Evolutionary conservation across 2,329 filamentous ascomycete species (phyloP).

Genomic region (Cordyceps fumosorosea): DNA sequence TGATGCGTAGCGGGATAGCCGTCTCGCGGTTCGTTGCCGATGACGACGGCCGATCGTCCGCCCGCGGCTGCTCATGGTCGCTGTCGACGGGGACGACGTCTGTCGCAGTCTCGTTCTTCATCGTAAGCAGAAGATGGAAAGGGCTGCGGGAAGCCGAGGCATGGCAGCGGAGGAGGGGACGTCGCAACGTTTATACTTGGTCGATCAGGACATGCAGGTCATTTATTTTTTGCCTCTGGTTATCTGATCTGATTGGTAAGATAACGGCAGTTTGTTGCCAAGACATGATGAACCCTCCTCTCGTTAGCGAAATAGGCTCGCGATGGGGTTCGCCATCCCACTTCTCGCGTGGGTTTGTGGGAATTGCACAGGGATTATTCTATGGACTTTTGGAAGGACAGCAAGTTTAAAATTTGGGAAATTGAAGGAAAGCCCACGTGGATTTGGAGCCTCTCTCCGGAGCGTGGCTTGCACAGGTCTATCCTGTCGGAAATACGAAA

Average conservation of each 20-base stretch:
- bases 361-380: neutral
- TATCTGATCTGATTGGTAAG: neutral
- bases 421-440: neutral
- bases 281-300: neutral
- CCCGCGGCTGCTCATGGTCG: conserved; percentile 1
- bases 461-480: no score
- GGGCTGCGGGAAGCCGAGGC: neutral
- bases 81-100: neutral
- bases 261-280: neutral
- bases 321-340: neutral
- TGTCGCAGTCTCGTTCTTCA: neutral
- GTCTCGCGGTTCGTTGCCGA: neutral
- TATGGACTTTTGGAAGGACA: neutral
- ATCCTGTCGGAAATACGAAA: neutral
- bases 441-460: neutral
- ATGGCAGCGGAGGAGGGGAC: neutral
- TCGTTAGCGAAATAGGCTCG: neutral
- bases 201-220: neutral
- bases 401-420: neutral
- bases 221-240: neutral
- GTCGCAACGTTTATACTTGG: neutral
- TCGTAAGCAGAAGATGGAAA: neutral
- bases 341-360: neutral
- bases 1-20: conserved; percentile 22
- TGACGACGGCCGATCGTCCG: neutral